Evolutionary conservation across 129 eudicot genomes (phyloP).

Genomic region (Tanacetum coccineum): DNA sequence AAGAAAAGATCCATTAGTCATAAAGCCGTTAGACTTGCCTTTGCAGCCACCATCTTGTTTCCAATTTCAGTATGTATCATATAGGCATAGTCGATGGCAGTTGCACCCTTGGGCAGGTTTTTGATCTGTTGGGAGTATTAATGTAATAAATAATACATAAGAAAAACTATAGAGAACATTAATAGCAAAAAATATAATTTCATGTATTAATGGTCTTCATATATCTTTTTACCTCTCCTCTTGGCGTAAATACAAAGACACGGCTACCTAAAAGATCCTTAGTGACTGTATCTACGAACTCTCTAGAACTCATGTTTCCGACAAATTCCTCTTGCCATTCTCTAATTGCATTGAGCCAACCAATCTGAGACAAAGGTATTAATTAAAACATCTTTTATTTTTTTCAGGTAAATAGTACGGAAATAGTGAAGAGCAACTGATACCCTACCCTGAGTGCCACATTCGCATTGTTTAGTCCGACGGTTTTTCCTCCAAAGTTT

Average conservation of each 20-base stretch:
- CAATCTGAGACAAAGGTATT: constrained; percentile 42
- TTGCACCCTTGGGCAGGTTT: constrained; percentile 89
- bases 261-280: constrained; percentile 88
- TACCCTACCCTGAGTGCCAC: constrained; percentile 76
- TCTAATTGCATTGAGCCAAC: constrained; percentile 97
- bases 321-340: constrained; percentile 99
- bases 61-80: constrained; percentile 95
- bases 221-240: constrained; percentile 73
- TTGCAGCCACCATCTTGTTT: constrained; percentile 95
- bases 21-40: constrained; percentile 39
- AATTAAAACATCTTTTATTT: neutral
- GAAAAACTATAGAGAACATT: neutral
- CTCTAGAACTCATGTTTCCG: constrained; percentile 95
- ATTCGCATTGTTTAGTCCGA: constrained; percentile 62
- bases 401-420: neutral
- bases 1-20: neutral
- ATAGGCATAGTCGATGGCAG: constrained; percentile 86
- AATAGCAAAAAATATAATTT: neutral
- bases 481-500: constrained; percentile 51
- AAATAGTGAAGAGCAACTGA: constrained; percentile 1
- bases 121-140: constrained; percentile 50
- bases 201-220: neutral
- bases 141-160: neutral
- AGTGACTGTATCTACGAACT: constrained; percentile 87
- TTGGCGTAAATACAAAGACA: constrained; percentile 89